Evolutionary conservation across 495 filamentous ascomycete genomes (phyloP).

Genomic region (Aspergillus campestris): DNA sequence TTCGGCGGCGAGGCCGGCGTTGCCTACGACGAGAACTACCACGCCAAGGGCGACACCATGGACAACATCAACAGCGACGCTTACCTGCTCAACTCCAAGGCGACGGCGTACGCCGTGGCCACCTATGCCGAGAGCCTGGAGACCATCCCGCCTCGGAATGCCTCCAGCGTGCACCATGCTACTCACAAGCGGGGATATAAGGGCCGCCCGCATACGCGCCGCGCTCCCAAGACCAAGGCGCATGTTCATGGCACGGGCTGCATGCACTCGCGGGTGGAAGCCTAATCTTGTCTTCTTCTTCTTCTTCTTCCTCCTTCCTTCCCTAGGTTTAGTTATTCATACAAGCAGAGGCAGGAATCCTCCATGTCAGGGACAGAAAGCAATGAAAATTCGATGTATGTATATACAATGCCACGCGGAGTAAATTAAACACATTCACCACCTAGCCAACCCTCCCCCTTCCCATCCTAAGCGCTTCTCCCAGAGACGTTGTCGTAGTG

Average conservation of each 20-base stretch:
- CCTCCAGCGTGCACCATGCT: background rate
- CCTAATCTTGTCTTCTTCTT: background rate
- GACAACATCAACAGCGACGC: slow-evolving; percentile 51
- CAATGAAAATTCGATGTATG: too few relatives aligned
- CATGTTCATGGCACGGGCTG: slow-evolving; percentile 15
- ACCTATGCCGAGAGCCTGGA: slow-evolving; percentile 50
- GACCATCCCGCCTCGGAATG: slow-evolving; percentile 23
- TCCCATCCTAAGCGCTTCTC: too few relatives aligned
- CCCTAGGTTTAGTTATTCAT: background rate
- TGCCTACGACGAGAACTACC: slow-evolving; percentile 56
- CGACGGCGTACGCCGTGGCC: slow-evolving; percentile 55
- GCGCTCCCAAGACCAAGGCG: slow-evolving; percentile 5
- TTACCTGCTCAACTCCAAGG: slow-evolving; percentile 52
- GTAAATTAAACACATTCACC: too few relatives aligned
- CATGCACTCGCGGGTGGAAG: slow-evolving; percentile 17
- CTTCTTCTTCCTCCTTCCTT: background rate
- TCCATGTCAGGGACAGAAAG: too few relatives aligned
- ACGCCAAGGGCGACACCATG: slow-evolving; percentile 48
- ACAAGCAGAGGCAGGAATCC: background rate
- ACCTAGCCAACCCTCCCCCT: too few relatives aligned
- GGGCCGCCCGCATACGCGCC: slow-evolving; percentile 2
- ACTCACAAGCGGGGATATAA: too few relatives aligned
- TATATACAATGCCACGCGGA: too few relatives aligned
- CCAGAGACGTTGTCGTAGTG: background rate
- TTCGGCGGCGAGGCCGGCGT: slow-evolving; percentile 56